phyloP scores from a whole-genome alignment of 768 basidiomycete species.

The Pleurotus pulmonarius region DNA sequence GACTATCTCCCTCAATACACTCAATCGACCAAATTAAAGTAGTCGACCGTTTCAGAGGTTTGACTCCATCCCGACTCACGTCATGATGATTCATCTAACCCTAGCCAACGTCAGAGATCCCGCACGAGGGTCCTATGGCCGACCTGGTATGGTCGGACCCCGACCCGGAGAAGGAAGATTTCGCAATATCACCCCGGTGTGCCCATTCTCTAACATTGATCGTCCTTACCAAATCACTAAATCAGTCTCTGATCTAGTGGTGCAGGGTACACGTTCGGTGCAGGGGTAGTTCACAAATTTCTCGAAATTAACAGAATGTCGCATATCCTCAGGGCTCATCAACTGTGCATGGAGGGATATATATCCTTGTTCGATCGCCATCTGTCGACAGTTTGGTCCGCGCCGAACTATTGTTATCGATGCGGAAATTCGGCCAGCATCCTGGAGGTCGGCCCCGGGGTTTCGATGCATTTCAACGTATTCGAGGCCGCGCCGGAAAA shows the following conservation, averaged over 20 bases:
- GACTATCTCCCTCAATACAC: constrained; percentile 96
- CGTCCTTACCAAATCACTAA: constrained; percentile 11
- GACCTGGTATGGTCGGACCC: constrained; percentile 99
- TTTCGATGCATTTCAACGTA: constrained; percentile 90
- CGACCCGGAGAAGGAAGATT: constrained; percentile 98
- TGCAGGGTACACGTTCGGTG: constrained; percentile 98
- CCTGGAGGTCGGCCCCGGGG: constrained; percentile 90
- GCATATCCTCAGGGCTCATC: constrained; percentile 96
- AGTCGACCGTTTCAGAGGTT: constrained; percentile 96
- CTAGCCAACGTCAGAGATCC: constrained; percentile 69
- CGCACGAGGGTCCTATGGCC: constrained; percentile 99
- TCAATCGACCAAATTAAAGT: constrained; percentile 99
- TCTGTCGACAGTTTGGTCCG: constrained; percentile 97
- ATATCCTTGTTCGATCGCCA: constrained; percentile 95
- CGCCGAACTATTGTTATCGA: constrained; percentile 98
- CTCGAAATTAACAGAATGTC: constrained; percentile 94
- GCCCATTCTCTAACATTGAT: constrained; percentile 20
- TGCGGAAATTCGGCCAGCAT: constrained; percentile 98
- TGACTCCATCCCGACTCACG: constrained; percentile 15
- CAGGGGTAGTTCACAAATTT: constrained; percentile 97
- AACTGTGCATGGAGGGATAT: constrained; percentile 99
- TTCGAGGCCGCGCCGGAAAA: constrained; percentile 99
- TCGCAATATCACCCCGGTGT: constrained; percentile 96
- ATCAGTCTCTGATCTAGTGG: constrained; percentile 53
- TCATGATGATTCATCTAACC: constrained; percentile 14